Percentiles rank a stretch among this genome's conserved stretches.
These are phyloP conservation scores for Dioscorea cayenensis DNA, from an alignment of 116 monocot genomes.

Conservation along the genomic window DNA sequence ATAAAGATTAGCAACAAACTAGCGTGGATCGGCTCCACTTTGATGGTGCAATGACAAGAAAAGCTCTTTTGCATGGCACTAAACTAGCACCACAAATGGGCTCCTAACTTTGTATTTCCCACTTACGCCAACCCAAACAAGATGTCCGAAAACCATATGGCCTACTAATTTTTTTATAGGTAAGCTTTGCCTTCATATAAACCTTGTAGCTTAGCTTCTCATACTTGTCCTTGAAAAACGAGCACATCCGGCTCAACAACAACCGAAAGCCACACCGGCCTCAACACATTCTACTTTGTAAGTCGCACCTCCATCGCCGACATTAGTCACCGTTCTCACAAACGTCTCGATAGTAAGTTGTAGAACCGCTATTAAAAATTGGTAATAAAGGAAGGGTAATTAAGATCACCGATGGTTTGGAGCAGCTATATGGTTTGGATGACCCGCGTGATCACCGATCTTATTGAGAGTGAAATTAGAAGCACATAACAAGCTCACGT, in stretches of 20 bases:
- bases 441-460: conserved; percentile 34
- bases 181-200: conserved; percentile 16
- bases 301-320: conserved; percentile 32
- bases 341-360: conserved; percentile 13
- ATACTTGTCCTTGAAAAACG: conserved; percentile 29
- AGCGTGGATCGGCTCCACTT: too few relatives aligned
- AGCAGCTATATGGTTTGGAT: conserved; percentile 13
- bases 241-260: conserved; percentile 29
- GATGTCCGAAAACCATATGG: conserved; percentile 5
- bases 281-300: conserved; percentile 20
- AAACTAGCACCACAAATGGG: not conserved
- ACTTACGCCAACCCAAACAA: conserved; percentile 18
- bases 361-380: conserved; percentile 21
- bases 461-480: conserved; percentile 50
- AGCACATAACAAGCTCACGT: conserved; percentile 46
- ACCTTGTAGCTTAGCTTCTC: conserved; percentile 41
- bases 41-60: too few relatives aligned
- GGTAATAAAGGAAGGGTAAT: conserved; percentile 79
- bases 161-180: not conserved
- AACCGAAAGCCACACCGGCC: conserved; percentile 8
- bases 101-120: conserved; percentile 15
- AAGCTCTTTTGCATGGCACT: too few relatives aligned
- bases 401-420: conserved; percentile 42
- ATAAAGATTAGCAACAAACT: too few relatives aligned
- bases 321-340: conserved; percentile 48